Evolutionary conservation across 2,329 filamentous ascomycete genomes (phyloP), one percentile per base, ranked within the genome.

Genomic region (Fusarium sulawesiense): DNA sequence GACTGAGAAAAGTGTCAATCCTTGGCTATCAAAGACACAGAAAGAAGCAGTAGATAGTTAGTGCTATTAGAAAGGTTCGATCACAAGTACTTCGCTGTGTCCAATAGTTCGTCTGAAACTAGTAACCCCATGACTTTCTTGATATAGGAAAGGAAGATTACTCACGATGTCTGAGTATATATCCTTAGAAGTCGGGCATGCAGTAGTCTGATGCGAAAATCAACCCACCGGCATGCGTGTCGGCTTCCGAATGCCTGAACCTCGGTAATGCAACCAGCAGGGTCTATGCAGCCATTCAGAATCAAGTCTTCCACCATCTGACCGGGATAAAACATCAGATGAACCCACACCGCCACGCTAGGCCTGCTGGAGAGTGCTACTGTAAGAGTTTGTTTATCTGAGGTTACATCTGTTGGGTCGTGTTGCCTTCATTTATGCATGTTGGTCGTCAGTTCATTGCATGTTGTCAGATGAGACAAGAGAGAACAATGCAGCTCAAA

Each of bases 401-500:
- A 37, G 11, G 47, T 50, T 34, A 9, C 47, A 37, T 46, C 16
- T 42, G 25, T 34, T 56, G 57, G 32, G 34, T 40, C 30, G 16
- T 16, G 18, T 20, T 20, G 53, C 34, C 7, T 32, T 16, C 10
- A 7, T 18, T 30, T 23, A 59, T 63, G 60, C 60, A 63, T 44
- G 48, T 56, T 48, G 32, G 57, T 37, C 34, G 21, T 25, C 34
- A 25, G 14, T 4, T 45, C 25, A 6, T n/a, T 25, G 8, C 8
- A 34, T 21, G 20, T 25, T 20, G 29, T 40, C 16, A 29, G n/a
- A 18, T 9, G 42, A 63, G 42, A 60, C 16, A 56, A 56, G 60
- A 63, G 58, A 25, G 16, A 63, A 64, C 58, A 63, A 64, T 56
- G 29, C 34, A 34, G 9, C 34, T 63, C 23, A 18, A 12, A n/a